These are phyloP conservation scores for Styphnolobium japonicum DNA, from an alignment of 306 rosid genomes.

Conservation along the genomic window DNA sequence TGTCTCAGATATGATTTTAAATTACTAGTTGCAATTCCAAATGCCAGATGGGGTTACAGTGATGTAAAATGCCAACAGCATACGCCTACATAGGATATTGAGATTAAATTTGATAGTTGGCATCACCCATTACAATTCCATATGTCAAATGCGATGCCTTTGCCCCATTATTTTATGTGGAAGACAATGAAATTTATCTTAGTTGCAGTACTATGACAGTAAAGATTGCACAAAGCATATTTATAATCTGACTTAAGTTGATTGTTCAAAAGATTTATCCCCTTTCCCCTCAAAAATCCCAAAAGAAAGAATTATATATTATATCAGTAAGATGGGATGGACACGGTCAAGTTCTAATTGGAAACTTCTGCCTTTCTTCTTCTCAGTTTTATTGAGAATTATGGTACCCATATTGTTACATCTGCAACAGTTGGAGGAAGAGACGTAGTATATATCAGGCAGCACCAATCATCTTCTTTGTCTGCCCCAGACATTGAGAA, in stretches of 20 bases:
- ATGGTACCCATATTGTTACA: constrained; percentile 89
- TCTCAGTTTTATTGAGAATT: constrained; percentile 95
- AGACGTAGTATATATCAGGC: constrained; percentile 91
- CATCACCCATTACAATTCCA: neutral
- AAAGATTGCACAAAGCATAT: neutral
- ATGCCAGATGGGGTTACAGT: neutral
- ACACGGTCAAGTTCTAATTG: constrained; percentile 20
- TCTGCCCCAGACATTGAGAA: constrained; percentile 67
- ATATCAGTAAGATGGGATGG: constrained; percentile 7
- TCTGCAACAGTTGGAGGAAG: constrained; percentile 96
- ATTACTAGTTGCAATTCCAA: neutral
- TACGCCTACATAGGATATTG: neutral
- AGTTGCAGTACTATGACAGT: neutral
- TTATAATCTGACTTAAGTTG: constrained; percentile 2
- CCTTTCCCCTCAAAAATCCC: neutral
- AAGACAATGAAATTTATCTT: neutral
- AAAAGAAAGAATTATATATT: constrained; percentile 10
- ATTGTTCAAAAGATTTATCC: neutral
- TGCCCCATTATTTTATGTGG: neutral
- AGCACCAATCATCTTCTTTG: constrained; percentile 87
- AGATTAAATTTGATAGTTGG: neutral
- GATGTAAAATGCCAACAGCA: neutral
- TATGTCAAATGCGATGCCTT: neutral
- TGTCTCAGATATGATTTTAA: neutral
- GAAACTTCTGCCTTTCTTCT: constrained; percentile 19